Evolutionary conservation across 495 filamentous ascomycete genomes (phyloP).

Genomic region (Lasiosphaeria hispida): DNA sequence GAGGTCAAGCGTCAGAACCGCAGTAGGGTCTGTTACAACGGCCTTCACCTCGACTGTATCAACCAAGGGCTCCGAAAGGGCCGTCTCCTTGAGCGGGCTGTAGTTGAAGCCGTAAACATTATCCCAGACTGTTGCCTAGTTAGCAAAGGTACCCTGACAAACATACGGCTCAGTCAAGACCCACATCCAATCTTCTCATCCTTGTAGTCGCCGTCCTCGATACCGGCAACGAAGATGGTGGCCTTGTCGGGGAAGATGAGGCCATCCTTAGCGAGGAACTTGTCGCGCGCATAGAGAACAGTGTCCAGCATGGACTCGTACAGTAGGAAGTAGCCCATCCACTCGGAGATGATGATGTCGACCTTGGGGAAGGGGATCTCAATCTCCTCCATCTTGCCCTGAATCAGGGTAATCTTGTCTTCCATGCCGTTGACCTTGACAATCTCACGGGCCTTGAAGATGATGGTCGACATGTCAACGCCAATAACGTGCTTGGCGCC

Average conservation of each 20-base stretch:
- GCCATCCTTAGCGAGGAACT: conserved; percentile 70
- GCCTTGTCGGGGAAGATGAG: conserved; percentile 91
- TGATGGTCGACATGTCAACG: conserved; percentile 92
- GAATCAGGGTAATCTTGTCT: conserved; percentile 74
- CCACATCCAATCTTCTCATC: conserved; percentile 67
- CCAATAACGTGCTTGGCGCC: conserved; percentile 88
- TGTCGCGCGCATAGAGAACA: conserved; percentile 83
- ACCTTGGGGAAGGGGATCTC: conserved; percentile 75
- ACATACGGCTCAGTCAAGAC: conserved; percentile 14
- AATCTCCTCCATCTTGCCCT: conserved; percentile 92
- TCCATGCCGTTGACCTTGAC: conserved; percentile 76
- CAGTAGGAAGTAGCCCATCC: conserved; percentile 95
- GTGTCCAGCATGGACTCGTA: conserved; percentile 97
- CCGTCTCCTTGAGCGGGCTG: conserved; percentile 66
- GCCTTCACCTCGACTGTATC: conserved; percentile 71
- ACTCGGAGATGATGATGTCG: conserved; percentile 94
- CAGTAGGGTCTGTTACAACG: conserved; percentile 69
- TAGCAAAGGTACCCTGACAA: conserved; percentile 6
- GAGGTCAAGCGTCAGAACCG: conserved; percentile 68
- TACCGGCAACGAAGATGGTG: conserved; percentile 79
- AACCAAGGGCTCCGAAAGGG: conserved; percentile 69
- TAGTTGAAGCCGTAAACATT: conserved; percentile 80
- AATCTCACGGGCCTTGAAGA: conserved; percentile 81
- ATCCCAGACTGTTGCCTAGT: conserved; percentile 63
- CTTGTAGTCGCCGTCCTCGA: conserved; percentile 82